A percentile compares a stretch with the other conserved stretches of the same genome.
These are phyloP conservation scores for Dactylonectria estremocensis DNA, from an alignment of 2,329 filamentous ascomycete species.

Conservation along the genomic window DNA sequence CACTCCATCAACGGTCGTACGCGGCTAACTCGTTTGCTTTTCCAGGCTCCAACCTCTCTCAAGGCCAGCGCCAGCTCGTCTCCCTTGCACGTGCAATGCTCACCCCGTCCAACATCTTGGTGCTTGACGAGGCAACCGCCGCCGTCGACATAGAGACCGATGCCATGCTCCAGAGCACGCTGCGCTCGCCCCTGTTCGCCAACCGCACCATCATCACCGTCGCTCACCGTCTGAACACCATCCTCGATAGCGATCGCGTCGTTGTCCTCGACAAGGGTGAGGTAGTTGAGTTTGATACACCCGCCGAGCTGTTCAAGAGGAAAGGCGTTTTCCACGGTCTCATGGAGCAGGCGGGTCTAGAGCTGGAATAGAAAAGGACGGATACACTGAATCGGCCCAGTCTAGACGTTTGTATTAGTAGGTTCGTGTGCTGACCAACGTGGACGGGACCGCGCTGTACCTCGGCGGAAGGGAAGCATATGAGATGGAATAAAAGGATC, in stretches of 20 bases:
- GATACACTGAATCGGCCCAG: slow-evolving; percentile 10
- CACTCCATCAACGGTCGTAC: background rate
- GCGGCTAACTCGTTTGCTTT: slow-evolving; percentile 36
- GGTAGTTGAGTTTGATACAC: slow-evolving; percentile 94
- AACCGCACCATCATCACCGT: slow-evolving; percentile 99
- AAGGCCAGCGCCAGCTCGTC: slow-evolving; percentile 94
- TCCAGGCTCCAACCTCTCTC: slow-evolving; percentile 91
- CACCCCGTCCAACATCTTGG: slow-evolving; percentile 96
- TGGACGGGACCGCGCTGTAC: background rate
- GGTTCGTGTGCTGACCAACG: slow-evolving; percentile 12
- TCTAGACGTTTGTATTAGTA: slow-evolving; percentile 13
- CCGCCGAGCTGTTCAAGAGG: slow-evolving; percentile 80
- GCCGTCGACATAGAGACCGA: slow-evolving; percentile 79
- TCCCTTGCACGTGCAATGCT: slow-evolving; percentile 94
- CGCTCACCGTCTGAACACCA: slow-evolving; percentile 98
- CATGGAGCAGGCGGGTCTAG: slow-evolving; percentile 90
- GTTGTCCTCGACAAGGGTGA: slow-evolving; percentile 92
- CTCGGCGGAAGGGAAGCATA: slow-evolving; percentile 2
- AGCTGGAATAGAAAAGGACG: slow-evolving; percentile 56
- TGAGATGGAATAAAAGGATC: slow-evolving; percentile 8
- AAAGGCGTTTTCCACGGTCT: slow-evolving; percentile 89
- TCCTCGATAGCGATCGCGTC: slow-evolving; percentile 89
- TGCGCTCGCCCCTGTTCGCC: slow-evolving; percentile 79
- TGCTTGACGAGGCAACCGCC: slow-evolving; percentile 96
- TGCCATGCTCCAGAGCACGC: slow-evolving; percentile 75